Conservation (phyloP, 2,329 filamentous ascomycete genomes). For the Sodiomyces alkalinus region DNA sequence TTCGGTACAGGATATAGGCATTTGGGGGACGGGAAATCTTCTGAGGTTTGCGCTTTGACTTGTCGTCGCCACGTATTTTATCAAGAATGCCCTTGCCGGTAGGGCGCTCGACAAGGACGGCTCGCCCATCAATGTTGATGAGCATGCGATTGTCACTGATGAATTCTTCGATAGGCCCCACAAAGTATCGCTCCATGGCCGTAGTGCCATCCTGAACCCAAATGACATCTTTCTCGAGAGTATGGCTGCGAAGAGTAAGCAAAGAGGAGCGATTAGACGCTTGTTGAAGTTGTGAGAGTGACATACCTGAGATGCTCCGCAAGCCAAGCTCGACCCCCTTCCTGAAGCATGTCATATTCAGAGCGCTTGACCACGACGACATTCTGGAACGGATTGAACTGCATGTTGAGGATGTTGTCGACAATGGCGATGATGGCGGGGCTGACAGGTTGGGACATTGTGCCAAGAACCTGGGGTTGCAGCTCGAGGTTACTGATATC, state of each 20-base stretch:
- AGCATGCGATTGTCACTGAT: conserved; percentile 1
- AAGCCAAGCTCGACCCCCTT: background rate
- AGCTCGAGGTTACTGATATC: no score
- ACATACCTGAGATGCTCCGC: conserved; percentile 1
- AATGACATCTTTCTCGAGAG: conserved; percentile 1
- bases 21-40: conserved; percentile 16
- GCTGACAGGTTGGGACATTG: background rate
- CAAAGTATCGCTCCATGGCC: background rate
- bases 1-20: conserved; percentile 18
- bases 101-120: background rate
- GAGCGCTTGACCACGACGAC: background rate
- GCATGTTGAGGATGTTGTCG: background rate
- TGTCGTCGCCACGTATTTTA: background rate
- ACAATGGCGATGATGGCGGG: background rate
- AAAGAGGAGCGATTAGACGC: background rate
- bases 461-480: background rate
- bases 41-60: conserved; percentile 24
- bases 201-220: conserved; percentile 1
- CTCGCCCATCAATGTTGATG: conserved; percentile 1
- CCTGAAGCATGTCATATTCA: background rate
- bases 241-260: background rate
- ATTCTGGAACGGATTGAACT: conserved; percentile 1
- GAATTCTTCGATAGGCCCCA: conserved; percentile 1
- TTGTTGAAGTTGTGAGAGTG: background rate
- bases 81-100: background rate